Percentiles rank a stretch among this genome's conserved stretches.
Conservation (phyloP, 768 basidiomycete genomes). For the Leucosporidium scottii region DNA sequence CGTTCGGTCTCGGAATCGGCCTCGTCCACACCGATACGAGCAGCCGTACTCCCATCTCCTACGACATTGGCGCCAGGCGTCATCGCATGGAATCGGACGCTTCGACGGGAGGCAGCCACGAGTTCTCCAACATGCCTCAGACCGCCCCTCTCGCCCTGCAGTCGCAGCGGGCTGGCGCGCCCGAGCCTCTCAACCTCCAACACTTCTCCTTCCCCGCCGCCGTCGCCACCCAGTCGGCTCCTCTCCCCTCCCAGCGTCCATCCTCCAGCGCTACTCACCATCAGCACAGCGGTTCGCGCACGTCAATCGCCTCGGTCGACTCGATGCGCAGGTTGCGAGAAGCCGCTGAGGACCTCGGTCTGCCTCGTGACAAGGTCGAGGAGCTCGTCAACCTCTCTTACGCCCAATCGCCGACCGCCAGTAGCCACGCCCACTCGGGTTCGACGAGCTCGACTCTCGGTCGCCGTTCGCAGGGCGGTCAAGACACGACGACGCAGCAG, state of each 20-base stretch:
- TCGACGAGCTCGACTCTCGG: neutral
- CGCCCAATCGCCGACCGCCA: constrained; percentile 14
- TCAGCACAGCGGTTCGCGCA: neutral
- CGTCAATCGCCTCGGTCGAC: neutral
- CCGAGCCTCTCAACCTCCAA: neutral
- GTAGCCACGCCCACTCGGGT: neutral
- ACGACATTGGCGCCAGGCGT: constrained; percentile 6
- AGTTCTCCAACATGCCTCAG: neutral
- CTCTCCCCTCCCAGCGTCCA: too few relatives aligned
- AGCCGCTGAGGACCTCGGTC: constrained; percentile 33
- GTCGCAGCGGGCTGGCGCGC: neutral
- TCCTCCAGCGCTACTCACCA: too few relatives aligned
- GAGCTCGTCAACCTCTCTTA: constrained; percentile 34
- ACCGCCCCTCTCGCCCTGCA: constrained; percentile 20
- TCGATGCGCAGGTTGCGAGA: constrained; percentile 32
- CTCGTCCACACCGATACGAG: neutral
- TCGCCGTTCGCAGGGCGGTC: neutral
- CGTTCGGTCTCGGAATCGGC: constrained; percentile 7
- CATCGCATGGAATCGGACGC: neutral
- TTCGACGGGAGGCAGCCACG: neutral
- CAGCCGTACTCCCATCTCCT: constrained; percentile 1
- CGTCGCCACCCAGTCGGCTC: neutral
- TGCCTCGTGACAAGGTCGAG: constrained; percentile 31
- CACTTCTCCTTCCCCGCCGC: neutral
- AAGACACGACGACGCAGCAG: neutral